A percentile compares a stretch with the other conserved stretches of the same genome.
These are phyloP conservation scores for Fusarium oxysporum DNA, from an alignment of 2,329 filamentous ascomycete species.

Conservation along the genomic window DNA sequence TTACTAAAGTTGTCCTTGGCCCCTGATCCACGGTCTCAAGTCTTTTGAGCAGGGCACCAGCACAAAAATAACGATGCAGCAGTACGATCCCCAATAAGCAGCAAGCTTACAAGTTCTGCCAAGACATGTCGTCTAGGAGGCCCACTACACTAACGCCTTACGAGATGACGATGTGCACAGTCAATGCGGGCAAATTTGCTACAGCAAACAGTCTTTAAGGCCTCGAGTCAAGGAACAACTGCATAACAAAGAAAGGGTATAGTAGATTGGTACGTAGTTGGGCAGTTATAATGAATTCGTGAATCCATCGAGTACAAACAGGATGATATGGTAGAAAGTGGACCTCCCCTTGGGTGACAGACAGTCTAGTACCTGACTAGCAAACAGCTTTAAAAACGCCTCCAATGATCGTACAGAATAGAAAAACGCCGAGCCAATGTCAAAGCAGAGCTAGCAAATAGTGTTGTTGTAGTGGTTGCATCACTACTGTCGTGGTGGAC, in stretches of 20 bases:
- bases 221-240: neutral
- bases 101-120: neutral
- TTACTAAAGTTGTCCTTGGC: neutral
- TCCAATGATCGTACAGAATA: conserved; percentile 27
- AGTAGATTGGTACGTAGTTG: neutral
- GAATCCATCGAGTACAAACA: conserved; percentile 10
- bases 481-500: neutral
- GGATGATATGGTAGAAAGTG: neutral
- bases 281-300: conserved; percentile 1
- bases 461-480: conserved; percentile 3
- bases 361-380: conserved; percentile 36
- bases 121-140: neutral
- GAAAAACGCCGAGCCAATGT: conserved; percentile 26
- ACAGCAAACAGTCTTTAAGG: neutral
- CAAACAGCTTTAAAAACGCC: conserved; percentile 20
- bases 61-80: neutral
- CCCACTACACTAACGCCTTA: neutral
- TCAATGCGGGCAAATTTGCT: neutral
- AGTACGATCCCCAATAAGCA: neutral
- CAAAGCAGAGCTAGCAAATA: conserved; percentile 22
- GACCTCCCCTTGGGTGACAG: neutral
- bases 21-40: neutral
- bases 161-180: conserved; percentile 3
- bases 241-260: conserved; percentile 4
- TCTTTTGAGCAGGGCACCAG: neutral